These are phyloP conservation scores for Trapa bicornis DNA, from an alignment of 345 rosid species.

Conservation along the genomic window DNA sequence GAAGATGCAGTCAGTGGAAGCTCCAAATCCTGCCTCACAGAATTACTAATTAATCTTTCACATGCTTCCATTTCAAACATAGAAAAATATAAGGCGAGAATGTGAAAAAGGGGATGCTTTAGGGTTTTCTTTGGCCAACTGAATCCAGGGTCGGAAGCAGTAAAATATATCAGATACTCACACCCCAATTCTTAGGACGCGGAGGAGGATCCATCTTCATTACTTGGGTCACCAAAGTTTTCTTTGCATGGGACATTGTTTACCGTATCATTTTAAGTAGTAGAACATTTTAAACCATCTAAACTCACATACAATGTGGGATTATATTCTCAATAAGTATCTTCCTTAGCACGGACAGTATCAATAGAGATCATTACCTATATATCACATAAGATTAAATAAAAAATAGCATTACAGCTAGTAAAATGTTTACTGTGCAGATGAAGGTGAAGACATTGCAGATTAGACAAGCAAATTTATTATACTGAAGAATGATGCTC, in stretches of 20 bases:
- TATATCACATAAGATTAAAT: slow-evolving; percentile 5
- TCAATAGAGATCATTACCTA: slow-evolving; percentile 76
- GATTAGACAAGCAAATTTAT: background rate
- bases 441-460: background rate
- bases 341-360: slow-evolving; percentile 76
- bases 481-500: background rate
- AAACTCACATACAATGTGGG: no score
- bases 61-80: background rate
- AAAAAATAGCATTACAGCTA: background rate
- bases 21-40: slow-evolving; percentile 46
- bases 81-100: background rate
- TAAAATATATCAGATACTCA: slow-evolving; percentile 23
- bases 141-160: background rate
- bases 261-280: slow-evolving; percentile 24
- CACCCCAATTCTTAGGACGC: slow-evolving; percentile 89
- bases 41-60: background rate
- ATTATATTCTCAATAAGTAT: slow-evolving; percentile 20
- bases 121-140: no score
- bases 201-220: slow-evolving; percentile 66
- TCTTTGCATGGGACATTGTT: slow-evolving; percentile 80
- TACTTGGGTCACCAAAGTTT: slow-evolving; percentile 68
- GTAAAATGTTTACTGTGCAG: background rate
- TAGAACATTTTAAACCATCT: no score
- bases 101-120: background rate
- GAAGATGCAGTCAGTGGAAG: slow-evolving; percentile 71